Evolutionary conservation across 768 basidiomycete species (phyloP).

Genomic region (Tremella mesenterica): DNA sequence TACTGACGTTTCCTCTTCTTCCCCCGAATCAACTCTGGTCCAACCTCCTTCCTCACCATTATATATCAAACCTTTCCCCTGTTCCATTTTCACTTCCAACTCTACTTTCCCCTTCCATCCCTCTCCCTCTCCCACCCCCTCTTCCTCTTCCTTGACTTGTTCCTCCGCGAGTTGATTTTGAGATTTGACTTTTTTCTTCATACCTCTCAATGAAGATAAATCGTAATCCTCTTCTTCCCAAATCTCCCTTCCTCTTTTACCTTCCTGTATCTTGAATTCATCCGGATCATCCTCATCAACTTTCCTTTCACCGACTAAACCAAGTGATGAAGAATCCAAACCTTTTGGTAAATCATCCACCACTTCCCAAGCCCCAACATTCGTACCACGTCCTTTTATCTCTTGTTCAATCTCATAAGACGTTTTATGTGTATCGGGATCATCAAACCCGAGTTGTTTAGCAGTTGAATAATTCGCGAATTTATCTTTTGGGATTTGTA

Average conservation of each 20-base stretch:
- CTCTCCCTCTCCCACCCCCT: not conserved
- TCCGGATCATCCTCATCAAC: constrained; percentile 67
- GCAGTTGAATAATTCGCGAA: constrained; percentile 79
- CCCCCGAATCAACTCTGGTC: no score
- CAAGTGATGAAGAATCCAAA: no score
- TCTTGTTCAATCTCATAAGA: constrained; percentile 55
- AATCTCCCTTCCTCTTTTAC: constrained; percentile 53
- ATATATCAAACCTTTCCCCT: no score
- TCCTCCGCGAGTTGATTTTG: constrained; percentile 18
- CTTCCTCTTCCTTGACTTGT: constrained; percentile 7
- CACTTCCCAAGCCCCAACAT: constrained; percentile 18
- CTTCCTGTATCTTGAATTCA: not conserved
- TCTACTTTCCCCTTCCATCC: not conserved
- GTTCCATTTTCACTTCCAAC: not conserved
- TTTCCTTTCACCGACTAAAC: no score
- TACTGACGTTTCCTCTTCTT: no score
- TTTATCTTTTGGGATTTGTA: constrained; percentile 43
- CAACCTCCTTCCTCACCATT: no score
- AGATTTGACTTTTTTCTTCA: constrained; percentile 47
- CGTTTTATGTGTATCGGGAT: constrained; percentile 63
- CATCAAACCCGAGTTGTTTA: constrained; percentile 66
- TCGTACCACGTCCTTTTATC: constrained; percentile 16
- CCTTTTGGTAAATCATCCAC: constrained; percentile 7
- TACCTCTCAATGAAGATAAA: constrained; percentile 61
- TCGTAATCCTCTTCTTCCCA: constrained; percentile 77